These are phyloP conservation scores for Ceratobasidium sp. DNA, from an alignment of 1,284 basidiomycete genomes.

Conservation along the genomic window DNA sequence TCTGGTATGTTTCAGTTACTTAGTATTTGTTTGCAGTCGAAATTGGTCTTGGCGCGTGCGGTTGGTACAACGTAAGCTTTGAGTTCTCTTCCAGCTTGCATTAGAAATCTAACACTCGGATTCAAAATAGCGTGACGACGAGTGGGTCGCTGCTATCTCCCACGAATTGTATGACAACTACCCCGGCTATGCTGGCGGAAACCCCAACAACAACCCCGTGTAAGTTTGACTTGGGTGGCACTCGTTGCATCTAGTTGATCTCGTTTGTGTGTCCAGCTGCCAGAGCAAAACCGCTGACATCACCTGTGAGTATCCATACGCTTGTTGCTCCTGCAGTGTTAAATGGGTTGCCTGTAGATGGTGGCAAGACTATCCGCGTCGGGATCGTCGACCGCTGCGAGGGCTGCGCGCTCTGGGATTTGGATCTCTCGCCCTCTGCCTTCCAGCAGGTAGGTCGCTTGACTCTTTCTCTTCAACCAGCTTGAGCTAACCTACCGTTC, in stretches of 20 bases:
- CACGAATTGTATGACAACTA: conserved; percentile 42
- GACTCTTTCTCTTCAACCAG: too few relatives aligned
- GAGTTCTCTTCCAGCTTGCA: neutral
- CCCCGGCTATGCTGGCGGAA: conserved; percentile 37
- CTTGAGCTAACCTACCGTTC: neutral
- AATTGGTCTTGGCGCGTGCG: conserved; percentile 36
- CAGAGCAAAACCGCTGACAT: neutral
- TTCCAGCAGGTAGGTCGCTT: conserved; percentile 34
- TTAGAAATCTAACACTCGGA: neutral
- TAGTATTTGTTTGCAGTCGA: neutral
- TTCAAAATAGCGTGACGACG: neutral
- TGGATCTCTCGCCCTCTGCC: conserved; percentile 34
- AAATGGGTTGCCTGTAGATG: neutral
- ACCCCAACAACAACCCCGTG: conserved; percentile 44
- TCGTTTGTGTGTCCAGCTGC: neutral
- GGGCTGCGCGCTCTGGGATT: conserved; percentile 27
- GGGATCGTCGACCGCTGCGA: conserved; percentile 37
- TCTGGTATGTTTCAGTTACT: neutral
- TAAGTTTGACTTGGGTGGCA: neutral
- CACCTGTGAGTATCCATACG: neutral
- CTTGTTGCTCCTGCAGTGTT: too few relatives aligned
- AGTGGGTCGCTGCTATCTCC: conserved; percentile 43
- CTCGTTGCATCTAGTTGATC: neutral
- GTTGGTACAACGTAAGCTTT: conserved; percentile 38
- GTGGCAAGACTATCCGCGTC: conserved; percentile 22